Conservation (phyloP, 208 protist species). For the Phytomonas sp. region DNA sequence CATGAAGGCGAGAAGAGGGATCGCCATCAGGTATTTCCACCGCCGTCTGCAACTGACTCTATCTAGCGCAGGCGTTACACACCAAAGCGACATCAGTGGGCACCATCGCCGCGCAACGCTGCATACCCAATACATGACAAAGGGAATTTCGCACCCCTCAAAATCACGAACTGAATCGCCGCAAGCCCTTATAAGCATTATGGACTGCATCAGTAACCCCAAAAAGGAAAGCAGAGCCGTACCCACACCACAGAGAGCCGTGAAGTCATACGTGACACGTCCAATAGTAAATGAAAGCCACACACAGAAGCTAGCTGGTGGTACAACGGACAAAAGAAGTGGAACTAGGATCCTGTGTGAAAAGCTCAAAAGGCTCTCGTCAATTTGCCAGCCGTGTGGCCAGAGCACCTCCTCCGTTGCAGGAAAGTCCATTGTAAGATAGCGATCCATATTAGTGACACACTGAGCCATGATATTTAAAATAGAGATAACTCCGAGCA, state of each 20-base stretch:
- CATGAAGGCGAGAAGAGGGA: conserved; percentile 18
- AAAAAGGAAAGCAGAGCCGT: conserved; percentile 48
- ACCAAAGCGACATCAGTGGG: conserved; percentile 56
- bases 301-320: conserved; percentile 22
- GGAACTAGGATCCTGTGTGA: conserved; percentile 20
- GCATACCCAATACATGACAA: conserved; percentile 64
- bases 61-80: conserved; percentile 50
- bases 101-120: conserved; percentile 30
- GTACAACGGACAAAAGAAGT: conserved; percentile 21
- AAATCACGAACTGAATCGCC: conserved; percentile 21
- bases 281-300: conserved; percentile 46
- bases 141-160: conserved; percentile 62
- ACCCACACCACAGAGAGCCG: conserved; percentile 66
- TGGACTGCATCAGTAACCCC: conserved; percentile 33
- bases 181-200: conserved; percentile 51
- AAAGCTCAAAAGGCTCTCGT: conserved; percentile 34
- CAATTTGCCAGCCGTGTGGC: conserved; percentile 17
- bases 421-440: conserved; percentile 38
- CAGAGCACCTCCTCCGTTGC: conserved; percentile 27
- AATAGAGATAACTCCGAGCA: background rate
- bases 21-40: conserved; percentile 30
- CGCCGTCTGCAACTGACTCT: conserved; percentile 17
- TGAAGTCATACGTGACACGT: conserved; percentile 37
- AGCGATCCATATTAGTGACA: conserved; percentile 1
- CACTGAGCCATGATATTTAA: background rate